phyloP scores from a whole-genome alignment of 2,329 filamentous ascomycete species.

The Calonectria henricotiae region DNA sequence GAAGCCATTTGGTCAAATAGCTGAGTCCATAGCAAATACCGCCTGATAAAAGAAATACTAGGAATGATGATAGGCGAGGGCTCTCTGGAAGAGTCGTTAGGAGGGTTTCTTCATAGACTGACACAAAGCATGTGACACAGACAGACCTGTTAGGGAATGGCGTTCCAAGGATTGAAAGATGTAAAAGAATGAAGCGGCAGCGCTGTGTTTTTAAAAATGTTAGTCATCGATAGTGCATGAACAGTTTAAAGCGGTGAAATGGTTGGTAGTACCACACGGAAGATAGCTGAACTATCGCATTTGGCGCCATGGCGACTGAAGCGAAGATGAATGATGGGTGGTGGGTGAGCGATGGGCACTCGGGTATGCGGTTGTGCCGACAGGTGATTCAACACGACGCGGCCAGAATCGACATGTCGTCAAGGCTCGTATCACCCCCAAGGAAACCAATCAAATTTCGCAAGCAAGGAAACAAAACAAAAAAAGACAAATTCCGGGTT shows the following conservation, averaged over 20 bases:
- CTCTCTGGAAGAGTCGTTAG: slow-evolving; percentile 59
- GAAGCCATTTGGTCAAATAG: slow-evolving; percentile 64
- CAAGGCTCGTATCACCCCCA: slow-evolving; percentile 1
- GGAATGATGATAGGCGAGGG: slow-evolving; percentile 65
- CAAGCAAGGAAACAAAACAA: background rate
- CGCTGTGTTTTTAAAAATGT: slow-evolving; percentile 54
- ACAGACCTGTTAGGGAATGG: slow-evolving; percentile 67
- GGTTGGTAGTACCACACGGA: slow-evolving; percentile 45
- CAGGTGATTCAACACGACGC: slow-evolving; percentile 19
- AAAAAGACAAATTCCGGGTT: background rate
- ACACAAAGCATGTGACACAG: slow-evolving; percentile 36
- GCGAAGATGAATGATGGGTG: slow-evolving; percentile 17
- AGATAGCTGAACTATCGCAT: slow-evolving; percentile 47
- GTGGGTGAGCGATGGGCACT: background rate
- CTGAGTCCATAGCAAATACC: slow-evolving; percentile 61
- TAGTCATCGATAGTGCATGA: background rate
- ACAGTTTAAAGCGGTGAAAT: background rate
- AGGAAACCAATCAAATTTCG: slow-evolving; percentile 6
- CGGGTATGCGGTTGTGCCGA: slow-evolving; percentile 6
- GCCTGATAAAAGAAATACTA: slow-evolving; percentile 66
- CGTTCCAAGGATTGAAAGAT: slow-evolving; percentile 64
- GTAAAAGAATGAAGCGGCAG: slow-evolving; percentile 66
- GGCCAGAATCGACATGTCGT: slow-evolving; percentile 32
- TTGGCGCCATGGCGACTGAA: slow-evolving; percentile 45
- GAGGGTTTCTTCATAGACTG: slow-evolving; percentile 7